phyloP scores from a whole-genome alignment of 2,329 filamentous ascomycete species.

The Ustulina deusta region DNA sequence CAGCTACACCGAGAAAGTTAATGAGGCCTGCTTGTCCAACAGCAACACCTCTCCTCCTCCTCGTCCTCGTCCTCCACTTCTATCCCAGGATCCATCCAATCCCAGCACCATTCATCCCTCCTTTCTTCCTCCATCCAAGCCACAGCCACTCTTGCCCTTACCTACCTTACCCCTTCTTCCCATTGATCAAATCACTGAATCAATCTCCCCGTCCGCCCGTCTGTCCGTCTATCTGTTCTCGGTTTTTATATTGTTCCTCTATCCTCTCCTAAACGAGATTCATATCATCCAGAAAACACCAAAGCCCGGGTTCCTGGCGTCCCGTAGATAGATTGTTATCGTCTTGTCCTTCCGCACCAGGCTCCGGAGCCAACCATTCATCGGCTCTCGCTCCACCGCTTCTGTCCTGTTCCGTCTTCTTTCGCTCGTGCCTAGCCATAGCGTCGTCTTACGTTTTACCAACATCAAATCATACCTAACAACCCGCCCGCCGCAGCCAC shows the following conservation, averaged over 20 bases:
- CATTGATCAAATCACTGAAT: conserved; percentile 12
- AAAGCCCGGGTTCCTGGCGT: neutral
- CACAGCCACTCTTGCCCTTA: conserved; percentile 15
- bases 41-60: neutral
- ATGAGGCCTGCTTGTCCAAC: neutral
- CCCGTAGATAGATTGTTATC: conserved; percentile 8
- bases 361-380: conserved; percentile 4
- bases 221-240: neutral
- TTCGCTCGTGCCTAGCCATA: conserved; percentile 12
- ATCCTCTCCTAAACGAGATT: neutral
- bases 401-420: conserved; percentile 9
- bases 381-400: conserved; percentile 9
- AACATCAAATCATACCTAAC: conserved; percentile 22
- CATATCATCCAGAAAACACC: neutral
- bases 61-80: conserved; percentile 4
- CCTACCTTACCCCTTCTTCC: conserved; percentile 10
- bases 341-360: conserved; percentile 11
- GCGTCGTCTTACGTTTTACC: conserved; percentile 22
- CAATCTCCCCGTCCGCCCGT: neutral
- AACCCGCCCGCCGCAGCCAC: conserved; percentile 5
- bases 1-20: too few relatives aligned
- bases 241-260: neutral
- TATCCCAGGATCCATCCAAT: neutral
- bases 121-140: conserved; percentile 20
- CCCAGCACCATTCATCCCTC: neutral